Base-by-base conservation (phyloP, 2,329 filamentous ascomycete genomes). In the Neofusicoccum umdonicola region DNA sequence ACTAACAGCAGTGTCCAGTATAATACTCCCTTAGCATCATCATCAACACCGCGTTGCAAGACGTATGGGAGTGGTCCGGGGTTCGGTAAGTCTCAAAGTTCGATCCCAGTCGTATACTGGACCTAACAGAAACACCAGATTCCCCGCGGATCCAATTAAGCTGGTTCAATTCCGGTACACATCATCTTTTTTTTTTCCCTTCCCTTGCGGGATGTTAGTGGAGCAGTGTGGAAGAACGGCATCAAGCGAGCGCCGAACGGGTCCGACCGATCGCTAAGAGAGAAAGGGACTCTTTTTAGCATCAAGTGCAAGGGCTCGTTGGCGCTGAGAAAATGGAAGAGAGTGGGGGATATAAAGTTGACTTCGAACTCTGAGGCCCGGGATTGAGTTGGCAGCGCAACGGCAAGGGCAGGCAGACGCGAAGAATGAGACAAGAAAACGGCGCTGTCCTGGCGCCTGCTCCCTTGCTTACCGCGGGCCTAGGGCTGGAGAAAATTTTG, bases 11-110 rank as follows among this genome's bases (percentile, higher is more conserved):
- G 4, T 31, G 12, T 3, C 3, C 19, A 50, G 47, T 50, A 50
- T 50, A 34, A 50, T 50, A 50, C 47, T 50, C 47, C 47, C 47
- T 50, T 50, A 50, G 47, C 47, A 50, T 50, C 47, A 50, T 22
- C 22, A 3, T 22, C 22, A 22, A 50, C 27, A 34, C 22, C 27
- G 9, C 12, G 13, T 17, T 37, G 31, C 3, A 9, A 5, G 17
- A 11, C 48, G 27, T 13, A 11, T 37, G 48, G 48, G 31, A 52
- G 31, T 35, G 31, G 31, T 52, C 48, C 48, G 47, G 54, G 54
- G 54, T 58, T 58, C 54, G 27, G 35, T 39, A 2, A 39, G 35
- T 39, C 8, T 39, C 35, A 9, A 3, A 39, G 35, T 39, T 39
- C 35, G 35, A 22, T 22, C 22, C 22, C 3, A 22, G 22, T 22